Evolutionary conservation across 345 rosid genomes (phyloP).

Genomic region (Raphanus raphanistrum): DNA sequence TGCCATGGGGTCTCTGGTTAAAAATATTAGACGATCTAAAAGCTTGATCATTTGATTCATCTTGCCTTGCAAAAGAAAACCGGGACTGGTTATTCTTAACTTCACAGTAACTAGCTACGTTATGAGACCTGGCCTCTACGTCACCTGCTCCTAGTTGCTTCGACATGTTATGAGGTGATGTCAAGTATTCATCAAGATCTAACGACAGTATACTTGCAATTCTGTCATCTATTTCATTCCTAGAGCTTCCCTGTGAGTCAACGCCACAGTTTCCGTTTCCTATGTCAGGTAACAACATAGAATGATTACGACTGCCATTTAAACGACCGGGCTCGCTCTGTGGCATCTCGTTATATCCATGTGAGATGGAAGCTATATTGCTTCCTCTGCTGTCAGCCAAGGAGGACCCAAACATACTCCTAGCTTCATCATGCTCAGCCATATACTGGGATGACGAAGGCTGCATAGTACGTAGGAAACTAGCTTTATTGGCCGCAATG

Average conservation of each 20-base stretch:
- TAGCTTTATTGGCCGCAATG: conserved; percentile 47
- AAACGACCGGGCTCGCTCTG: conserved; percentile 40
- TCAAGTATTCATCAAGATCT: conserved; percentile 73
- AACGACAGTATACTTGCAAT: conserved; percentile 73
- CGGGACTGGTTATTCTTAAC: conserved; percentile 68
- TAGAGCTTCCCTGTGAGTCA: conserved; percentile 19
- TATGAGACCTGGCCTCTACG: conserved; percentile 50
- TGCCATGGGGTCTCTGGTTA: conserved; percentile 45
- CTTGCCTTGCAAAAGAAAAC: conserved; percentile 94
- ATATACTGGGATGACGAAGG: conserved; percentile 50
- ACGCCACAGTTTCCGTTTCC: conserved; percentile 20
- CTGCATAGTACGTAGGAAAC: conserved; percentile 44
- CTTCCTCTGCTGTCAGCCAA: conserved; percentile 45
- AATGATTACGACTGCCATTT: conserved; percentile 38
- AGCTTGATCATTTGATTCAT: conserved; percentile 49
- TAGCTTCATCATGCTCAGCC: conserved; percentile 29
- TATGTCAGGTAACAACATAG: conserved; percentile 41
- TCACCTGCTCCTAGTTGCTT: conserved; percentile 56
- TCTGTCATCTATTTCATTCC: conserved; percentile 64
- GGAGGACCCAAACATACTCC: conserved; percentile 41
- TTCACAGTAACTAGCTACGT: conserved; percentile 53
- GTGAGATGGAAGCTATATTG: conserved; percentile 39
- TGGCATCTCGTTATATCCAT: conserved; percentile 48
- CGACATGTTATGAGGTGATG: conserved; percentile 68
- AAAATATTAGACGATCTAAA: conserved; percentile 41